Evolutionary conservation across 495 filamentous ascomycete species (phyloP).

Genomic region (Penicillium silybi): DNA sequence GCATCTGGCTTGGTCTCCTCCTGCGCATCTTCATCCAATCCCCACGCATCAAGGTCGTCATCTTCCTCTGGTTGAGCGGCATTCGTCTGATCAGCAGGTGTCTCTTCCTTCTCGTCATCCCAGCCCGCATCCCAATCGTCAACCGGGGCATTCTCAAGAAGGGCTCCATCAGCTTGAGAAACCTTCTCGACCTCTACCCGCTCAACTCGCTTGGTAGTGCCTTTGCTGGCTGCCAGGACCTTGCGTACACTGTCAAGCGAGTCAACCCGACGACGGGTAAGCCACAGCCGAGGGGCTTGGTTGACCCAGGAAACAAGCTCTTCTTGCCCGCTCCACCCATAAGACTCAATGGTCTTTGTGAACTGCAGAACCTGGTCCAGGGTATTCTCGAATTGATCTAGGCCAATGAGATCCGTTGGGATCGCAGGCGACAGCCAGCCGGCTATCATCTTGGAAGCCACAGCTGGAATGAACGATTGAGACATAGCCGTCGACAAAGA

Average conservation of each 20-base stretch:
- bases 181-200: constrained; percentile 80
- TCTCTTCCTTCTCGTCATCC: constrained; percentile 59
- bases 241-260: constrained; percentile 69
- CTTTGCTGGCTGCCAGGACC: constrained; percentile 60
- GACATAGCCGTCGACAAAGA: constrained; percentile 61
- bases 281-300: constrained; percentile 75
- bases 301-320: constrained; percentile 76
- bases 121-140: constrained; percentile 76
- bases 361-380: constrained; percentile 60
- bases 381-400: constrained; percentile 63
- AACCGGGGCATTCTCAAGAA: constrained; percentile 49
- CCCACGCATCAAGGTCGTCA: constrained; percentile 65
- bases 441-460: constrained; percentile 62
- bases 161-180: constrained; percentile 59
- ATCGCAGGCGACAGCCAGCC: constrained; percentile 73
- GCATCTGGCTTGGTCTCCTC: constrained; percentile 20
- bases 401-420: constrained; percentile 64
- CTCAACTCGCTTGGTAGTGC: constrained; percentile 64
- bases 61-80: constrained; percentile 31
- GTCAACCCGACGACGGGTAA: constrained; percentile 74
- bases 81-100: constrained; percentile 17
- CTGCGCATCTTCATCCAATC: constrained; percentile 51
- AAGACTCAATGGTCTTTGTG: constrained; percentile 53
- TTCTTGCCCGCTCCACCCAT: constrained; percentile 65
- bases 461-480: constrained; percentile 58